These are phyloP conservation scores for Sphagnum tenellum DNA, from an alignment of 225 moss, liverwort and hornwort species.

Conservation along the genomic window DNA sequence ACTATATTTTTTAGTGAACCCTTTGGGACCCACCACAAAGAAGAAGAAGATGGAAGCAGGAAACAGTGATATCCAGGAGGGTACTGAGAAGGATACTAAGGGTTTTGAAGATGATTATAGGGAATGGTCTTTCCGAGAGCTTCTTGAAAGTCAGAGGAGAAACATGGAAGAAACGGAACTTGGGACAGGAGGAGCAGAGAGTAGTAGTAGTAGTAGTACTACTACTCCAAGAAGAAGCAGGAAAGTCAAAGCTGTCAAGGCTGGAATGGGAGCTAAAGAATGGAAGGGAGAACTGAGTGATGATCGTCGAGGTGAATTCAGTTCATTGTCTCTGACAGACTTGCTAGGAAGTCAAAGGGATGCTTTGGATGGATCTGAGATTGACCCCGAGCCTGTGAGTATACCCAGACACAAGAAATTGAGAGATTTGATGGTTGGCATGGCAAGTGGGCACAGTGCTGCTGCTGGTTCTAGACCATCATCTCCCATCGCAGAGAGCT, in stretches of 20 bases:
- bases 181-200: not conserved
- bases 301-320: not conserved
- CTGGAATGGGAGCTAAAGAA: not conserved
- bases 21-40: not conserved
- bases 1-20: not conserved
- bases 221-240: slow-evolving; percentile 1
- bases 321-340: slow-evolving; percentile 24
- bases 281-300: not conserved
- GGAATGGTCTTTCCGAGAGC: slow-evolving; percentile 17
- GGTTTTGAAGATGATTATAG: slow-evolving; percentile 8
- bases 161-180: slow-evolving; percentile 1
- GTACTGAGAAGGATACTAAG: not conserved
- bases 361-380: slow-evolving; percentile 10
- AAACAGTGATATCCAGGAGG: not conserved
- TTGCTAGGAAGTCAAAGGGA: slow-evolving; percentile 26
- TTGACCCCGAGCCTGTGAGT: not conserved
- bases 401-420: slow-evolving; percentile 6
- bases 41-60: slow-evolving; percentile 2
- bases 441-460: slow-evolving; percentile 10
- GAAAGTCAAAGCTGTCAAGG: slow-evolving; percentile 7
- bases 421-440: not conserved
- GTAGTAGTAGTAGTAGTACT: no score
- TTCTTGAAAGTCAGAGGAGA: slow-evolving; percentile 7
- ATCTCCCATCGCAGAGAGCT: slow-evolving; percentile 10
- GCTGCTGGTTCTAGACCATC: slow-evolving; percentile 18